Evolutionary conservation across 352 stramenopile species (phyloP).

Genomic region (Phytophthora lateralis): DNA sequence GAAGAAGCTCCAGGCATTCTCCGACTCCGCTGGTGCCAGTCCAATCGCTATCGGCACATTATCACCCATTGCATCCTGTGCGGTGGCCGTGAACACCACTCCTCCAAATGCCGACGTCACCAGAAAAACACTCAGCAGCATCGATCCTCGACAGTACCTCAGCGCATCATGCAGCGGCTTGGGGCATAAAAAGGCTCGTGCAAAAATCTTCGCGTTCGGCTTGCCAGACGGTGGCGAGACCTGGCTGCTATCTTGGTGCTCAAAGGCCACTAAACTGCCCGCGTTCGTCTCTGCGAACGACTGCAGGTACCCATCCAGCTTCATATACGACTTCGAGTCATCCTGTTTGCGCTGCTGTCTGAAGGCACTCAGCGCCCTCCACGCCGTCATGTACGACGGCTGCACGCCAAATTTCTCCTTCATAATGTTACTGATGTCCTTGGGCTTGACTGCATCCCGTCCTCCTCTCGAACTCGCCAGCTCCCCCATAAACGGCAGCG

Average conservation of each 20-base stretch:
- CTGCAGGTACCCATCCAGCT: slow-evolving; percentile 67
- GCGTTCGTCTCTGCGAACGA: slow-evolving; percentile 62
- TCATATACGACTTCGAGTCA: slow-evolving; percentile 72
- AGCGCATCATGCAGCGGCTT: slow-evolving; percentile 60
- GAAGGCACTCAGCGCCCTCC: slow-evolving; percentile 72
- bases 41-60: slow-evolving; percentile 72
- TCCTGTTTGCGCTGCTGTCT: slow-evolving; percentile 71
- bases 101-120: slow-evolving; percentile 72
- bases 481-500: slow-evolving; percentile 68
- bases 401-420: slow-evolving; percentile 84
- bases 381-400: slow-evolving; percentile 82
- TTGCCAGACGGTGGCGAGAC: slow-evolving; percentile 4
- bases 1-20: slow-evolving; percentile 74
- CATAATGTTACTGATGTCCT: slow-evolving; percentile 83
- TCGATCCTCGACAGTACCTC: slow-evolving; percentile 59
- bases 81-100: slow-evolving; percentile 70
- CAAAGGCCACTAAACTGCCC: slow-evolving; percentile 66
- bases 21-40: slow-evolving; percentile 56
- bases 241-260: slow-evolving; percentile 40
- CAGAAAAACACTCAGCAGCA: slow-evolving; percentile 75
- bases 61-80: slow-evolving; percentile 79
- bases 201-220: slow-evolving; percentile 50
- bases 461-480: slow-evolving; percentile 38
- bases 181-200: slow-evolving; percentile 71
- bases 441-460: slow-evolving; percentile 61